A percentile compares a stretch with the other conserved stretches of the same genome.
These are phyloP conservation scores for Leavenworthia alabamica DNA, from an alignment of 345 rosid species.

Conservation along the genomic window DNA sequence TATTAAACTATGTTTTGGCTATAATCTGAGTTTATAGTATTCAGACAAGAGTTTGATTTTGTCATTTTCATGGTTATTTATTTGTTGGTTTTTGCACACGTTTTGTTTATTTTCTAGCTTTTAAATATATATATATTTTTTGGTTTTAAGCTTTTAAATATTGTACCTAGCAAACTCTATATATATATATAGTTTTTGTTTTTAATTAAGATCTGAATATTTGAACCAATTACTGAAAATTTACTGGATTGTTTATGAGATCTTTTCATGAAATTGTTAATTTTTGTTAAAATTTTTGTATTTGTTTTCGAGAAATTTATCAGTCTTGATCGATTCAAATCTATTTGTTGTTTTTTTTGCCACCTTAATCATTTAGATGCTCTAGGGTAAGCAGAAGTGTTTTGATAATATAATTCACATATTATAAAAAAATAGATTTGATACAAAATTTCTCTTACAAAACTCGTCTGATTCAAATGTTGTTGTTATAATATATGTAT, in stretches of 20 bases:
- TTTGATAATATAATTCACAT: too few species aligned
- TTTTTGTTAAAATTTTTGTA: not conserved
- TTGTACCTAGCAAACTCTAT: not conserved
- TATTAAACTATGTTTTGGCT: not conserved
- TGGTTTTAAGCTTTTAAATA: not conserved
- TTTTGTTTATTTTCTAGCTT: not conserved
- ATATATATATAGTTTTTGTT: not conserved
- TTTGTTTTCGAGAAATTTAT: not conserved
- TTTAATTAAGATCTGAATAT: not conserved
- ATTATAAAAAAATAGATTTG: too few species aligned
- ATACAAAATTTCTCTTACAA: too few species aligned
- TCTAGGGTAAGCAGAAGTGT: not conserved
- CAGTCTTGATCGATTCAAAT: not conserved
- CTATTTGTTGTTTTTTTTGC: not conserved
- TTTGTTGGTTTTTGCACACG: too few species aligned
- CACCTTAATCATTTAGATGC: not conserved
- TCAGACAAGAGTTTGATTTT: not conserved
- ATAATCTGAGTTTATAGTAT: not conserved
- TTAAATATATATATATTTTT: not conserved
- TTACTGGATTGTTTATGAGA: not conserved
- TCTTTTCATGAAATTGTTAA: not conserved
- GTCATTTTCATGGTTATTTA: not conserved
- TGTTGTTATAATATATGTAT: too few species aligned
- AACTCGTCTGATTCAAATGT: too few species aligned
- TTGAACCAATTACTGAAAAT: not conserved